Conservation (phyloP, 345 rosid species). For the Arabidopsis suecica region DNA sequence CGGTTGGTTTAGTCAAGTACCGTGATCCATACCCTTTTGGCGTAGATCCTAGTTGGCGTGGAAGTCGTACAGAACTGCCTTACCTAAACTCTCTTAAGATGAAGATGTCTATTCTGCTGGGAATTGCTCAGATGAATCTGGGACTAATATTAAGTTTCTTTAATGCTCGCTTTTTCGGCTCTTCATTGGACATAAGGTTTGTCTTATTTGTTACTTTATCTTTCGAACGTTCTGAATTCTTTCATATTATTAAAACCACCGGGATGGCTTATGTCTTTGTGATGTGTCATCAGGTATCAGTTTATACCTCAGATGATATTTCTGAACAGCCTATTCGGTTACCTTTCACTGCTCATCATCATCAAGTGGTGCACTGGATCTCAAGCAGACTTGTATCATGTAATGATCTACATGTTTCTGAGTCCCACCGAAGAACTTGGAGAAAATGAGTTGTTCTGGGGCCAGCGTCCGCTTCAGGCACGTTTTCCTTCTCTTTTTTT, state of each 20-base stretch:
- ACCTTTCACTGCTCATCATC: slow-evolving; percentile 87
- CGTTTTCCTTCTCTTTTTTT: slow-evolving; percentile 20
- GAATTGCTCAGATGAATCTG: slow-evolving; percentile 93
- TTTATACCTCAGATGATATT: slow-evolving; percentile 96
- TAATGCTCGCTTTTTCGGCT: slow-evolving; percentile 76
- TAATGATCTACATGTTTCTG: slow-evolving; percentile 98
- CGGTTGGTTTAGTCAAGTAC: slow-evolving; percentile 79
- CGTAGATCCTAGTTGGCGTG: slow-evolving; percentile 99
- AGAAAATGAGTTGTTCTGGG: slow-evolving; percentile 90
- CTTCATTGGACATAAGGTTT: slow-evolving; percentile 84
- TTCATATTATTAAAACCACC: neutral
- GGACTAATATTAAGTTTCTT: slow-evolving; percentile 90
- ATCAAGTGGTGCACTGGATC: slow-evolving; percentile 99
- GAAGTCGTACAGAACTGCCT: slow-evolving; percentile 95
- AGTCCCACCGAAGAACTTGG: slow-evolving; percentile 93
- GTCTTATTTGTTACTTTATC: slow-evolving; percentile 3
- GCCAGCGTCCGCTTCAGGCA: slow-evolving; percentile 96
- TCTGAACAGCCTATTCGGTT: slow-evolving; percentile 92
- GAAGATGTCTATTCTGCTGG: slow-evolving; percentile 97
- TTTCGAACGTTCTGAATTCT: slow-evolving; percentile 8
- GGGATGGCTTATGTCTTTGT: slow-evolving; percentile 27
- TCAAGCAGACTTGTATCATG: slow-evolving; percentile 98
- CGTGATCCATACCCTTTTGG: slow-evolving; percentile 93
- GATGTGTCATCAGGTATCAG: slow-evolving; percentile 75
- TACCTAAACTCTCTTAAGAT: slow-evolving; percentile 93